Base-by-base conservation (phyloP, 352 stramenopile species). In the Phytophthora rubi region DNA sequence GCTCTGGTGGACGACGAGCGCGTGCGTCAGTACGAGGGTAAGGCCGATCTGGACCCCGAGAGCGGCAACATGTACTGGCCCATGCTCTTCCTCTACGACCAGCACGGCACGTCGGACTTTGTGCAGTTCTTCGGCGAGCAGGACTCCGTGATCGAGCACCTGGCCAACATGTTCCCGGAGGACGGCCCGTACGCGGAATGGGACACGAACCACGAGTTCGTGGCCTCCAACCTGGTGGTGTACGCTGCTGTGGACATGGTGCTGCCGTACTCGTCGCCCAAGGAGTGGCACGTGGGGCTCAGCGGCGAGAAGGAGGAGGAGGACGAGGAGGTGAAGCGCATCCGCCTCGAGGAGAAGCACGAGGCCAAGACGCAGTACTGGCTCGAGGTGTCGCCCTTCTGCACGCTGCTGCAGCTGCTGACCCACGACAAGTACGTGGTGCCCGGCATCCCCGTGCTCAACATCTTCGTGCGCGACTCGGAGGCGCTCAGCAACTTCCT, bases 91-190 rank as follows among this genome's bases (percentile, higher is more conserved):
- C 73, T 96, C 3, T 96, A 96, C 65, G 83, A 95, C 54, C 83
- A 96, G 70, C 80, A 95, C 69, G 85, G 87, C 62, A 91, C 86
- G 65, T 92, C 85, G 13, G 89, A 96, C 70, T 95, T 95, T 71
- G 85, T 95, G 48, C 76, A 95, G 71, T 73, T 75, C 21, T 90
- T 96, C 62, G 85, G 85, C 23, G 89, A 96, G 68, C 75, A 93
- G 37, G 89, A 96, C 68, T 62, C 78, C 37, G 76, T 95, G 45
- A 91, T 95, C 49, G 88, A 95, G 65, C 89, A 96, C 73, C 65
- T 96, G 59, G 89, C 88, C 64, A 95, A 95, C 72, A 95, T 95
- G 88, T 96, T 96, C 73, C 89, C 89, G 0, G 89, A 96, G 57
- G 87, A 94, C 48, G 89, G 89, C 0, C 86, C 89, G 53, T 93